A percentile compares a stretch with the other conserved stretches of the same genome.
These are phyloP conservation scores for Parathielavia hyrcaniae DNA, from an alignment of 495 filamentous ascomycete species.

Conservation along the genomic window DNA sequence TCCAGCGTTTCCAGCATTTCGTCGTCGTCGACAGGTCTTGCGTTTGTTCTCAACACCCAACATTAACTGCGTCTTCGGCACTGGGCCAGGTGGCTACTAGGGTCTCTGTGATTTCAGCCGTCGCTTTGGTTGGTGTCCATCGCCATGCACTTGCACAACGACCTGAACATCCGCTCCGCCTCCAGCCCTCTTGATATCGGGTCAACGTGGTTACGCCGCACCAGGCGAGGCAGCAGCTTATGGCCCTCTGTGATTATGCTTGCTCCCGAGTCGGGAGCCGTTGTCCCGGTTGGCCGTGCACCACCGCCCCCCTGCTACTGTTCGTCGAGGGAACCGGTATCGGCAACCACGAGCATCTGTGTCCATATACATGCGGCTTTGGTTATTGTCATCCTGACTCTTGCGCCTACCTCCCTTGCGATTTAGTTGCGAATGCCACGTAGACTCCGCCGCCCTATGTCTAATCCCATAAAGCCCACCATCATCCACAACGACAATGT, in stretches of 20 bases:
- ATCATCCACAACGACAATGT: conserved; percentile 8
- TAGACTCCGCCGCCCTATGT: not conserved
- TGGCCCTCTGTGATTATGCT: not conserved
- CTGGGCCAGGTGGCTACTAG: not conserved
- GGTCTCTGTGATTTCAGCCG: not conserved
- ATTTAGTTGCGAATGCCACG: not conserved
- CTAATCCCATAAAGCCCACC: not conserved
- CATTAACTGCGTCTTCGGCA: not conserved
- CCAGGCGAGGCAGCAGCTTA: not conserved
- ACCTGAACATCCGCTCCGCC: not conserved
- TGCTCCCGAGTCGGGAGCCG: not conserved
- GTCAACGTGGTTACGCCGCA: not conserved
- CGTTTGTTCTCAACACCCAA: not conserved
- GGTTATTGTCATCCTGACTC: not conserved
- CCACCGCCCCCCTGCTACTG: not conserved
- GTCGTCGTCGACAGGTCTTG: not conserved
- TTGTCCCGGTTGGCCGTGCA: not conserved
- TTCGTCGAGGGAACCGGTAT: not conserved
- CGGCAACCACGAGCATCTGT: not conserved
- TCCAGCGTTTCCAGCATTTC: conserved; percentile 5
- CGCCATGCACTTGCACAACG: not conserved
- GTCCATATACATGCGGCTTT: not conserved
- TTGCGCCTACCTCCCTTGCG: not conserved
- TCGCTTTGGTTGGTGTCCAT: not conserved
- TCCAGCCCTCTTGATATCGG: not conserved